Base-by-base conservation (phyloP, 1,284 basidiomycete species). In the Apiotrichum mycotoxinovorans region DNA sequence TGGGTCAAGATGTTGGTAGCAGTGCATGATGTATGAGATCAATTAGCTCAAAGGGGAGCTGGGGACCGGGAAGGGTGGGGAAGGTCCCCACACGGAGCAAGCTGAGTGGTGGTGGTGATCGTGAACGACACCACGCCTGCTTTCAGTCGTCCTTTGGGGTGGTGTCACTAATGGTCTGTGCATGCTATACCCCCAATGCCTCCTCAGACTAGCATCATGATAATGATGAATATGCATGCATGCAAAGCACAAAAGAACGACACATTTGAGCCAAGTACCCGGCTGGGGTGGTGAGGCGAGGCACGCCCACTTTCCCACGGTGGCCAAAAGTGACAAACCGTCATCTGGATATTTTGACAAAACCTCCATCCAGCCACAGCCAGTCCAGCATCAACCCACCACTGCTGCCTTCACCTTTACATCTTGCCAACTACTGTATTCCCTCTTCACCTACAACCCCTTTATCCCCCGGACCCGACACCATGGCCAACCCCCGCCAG, bases 401-500 rank as follows among this genome's bases (percentile, higher is more conserved):
- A 47, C 46, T 30, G 7, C 30, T 34, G n/a, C 11, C 15, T 33
- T 30, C 41, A 48, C n/a, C n/a, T n/a, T n/a, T n/a, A n/a, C n/a
- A n/a, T n/a, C n/a, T n/a, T n/a, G n/a, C n/a, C n/a, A n/a, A n/a
- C n/a, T n/a, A n/a, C n/a, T n/a, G n/a, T n/a, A n/a, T n/a, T n/a
- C n/a, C 18, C 17, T 38, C 34, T 3, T 18, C 42, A 27, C 43
- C 43, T 18, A 18, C 25, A 50, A 25, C 4, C 37, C n/a, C n/a
- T n/a, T n/a, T n/a, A n/a, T n/a, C n/a, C n/a, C n/a, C n/a, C n/a
- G n/a, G n/a, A n/a, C n/a, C n/a, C n/a, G n/a, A n/a, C 34, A 42
- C 20, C 17, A 96, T 97, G 93, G 91, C 88, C 53, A 96, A 95
- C 75, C 93, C 93, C 66, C 84, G 92, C 58, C 93, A 96, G 78